phyloP scores from a whole-genome alignment of 2,329 filamentous ascomycete species.

The Pseudogymnoascus sp. region DNA sequence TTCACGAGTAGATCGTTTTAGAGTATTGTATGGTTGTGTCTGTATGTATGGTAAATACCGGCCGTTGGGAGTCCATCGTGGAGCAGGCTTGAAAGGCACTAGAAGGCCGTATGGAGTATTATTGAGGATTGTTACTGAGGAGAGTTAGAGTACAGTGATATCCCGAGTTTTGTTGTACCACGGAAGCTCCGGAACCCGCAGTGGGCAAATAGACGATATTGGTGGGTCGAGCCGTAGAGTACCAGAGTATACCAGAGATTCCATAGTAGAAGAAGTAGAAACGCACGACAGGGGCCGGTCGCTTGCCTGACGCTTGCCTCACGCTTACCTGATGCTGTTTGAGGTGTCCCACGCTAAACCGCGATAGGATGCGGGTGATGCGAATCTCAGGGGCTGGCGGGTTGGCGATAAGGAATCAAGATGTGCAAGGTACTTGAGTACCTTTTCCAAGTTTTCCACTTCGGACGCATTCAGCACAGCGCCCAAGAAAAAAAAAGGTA shows the following conservation, averaged over 20 bases:
- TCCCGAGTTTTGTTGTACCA: constrained; percentile 1
- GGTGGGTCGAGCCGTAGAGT: background rate
- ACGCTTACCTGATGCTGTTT: background rate
- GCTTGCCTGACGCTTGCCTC: background rate
- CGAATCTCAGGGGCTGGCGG: background rate
- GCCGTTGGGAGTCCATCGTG: background rate
- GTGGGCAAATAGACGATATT: background rate
- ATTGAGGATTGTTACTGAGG: background rate
- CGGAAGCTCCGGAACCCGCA: constrained; percentile 3
- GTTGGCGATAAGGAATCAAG: background rate
- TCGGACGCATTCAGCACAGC: background rate
- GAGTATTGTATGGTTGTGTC: background rate
- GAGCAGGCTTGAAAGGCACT: background rate
- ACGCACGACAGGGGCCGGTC: background rate
- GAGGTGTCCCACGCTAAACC: background rate
- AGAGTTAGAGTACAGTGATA: background rate
- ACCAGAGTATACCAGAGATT: background rate
- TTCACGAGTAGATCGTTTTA: background rate
- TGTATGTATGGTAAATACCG: background rate
- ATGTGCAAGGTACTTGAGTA: background rate
- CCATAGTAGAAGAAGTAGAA: background rate
- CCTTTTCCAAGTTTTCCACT: constrained; percentile 1
- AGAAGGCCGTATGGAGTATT: background rate
- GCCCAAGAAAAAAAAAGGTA: background rate
- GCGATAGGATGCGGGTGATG: background rate